Evolutionary conservation across 768 basidiomycete genomes (phyloP).

Genomic region (Mycena sanguinolenta): DNA sequence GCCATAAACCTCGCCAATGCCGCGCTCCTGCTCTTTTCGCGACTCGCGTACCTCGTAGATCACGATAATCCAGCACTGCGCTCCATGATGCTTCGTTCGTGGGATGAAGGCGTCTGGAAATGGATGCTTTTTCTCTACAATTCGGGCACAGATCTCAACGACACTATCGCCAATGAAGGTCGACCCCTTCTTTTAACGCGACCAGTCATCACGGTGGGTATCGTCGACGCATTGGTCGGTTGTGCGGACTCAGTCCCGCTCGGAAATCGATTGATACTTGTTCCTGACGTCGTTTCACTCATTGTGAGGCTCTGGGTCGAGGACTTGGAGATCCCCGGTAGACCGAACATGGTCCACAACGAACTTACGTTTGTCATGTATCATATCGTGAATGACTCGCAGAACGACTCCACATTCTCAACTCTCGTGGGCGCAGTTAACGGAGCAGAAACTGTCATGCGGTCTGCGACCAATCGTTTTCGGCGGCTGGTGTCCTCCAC

Average conservation of each 20-base stretch:
- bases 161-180: conserved; percentile 22
- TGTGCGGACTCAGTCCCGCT: conserved; percentile 27
- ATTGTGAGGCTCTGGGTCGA: conserved; percentile 30
- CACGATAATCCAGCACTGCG: conserved; percentile 22
- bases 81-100: conserved; percentile 26
- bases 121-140: conserved; percentile 34
- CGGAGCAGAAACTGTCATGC: conserved; percentile 25
- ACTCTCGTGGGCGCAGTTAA: conserved; percentile 20
- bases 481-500: conserved; percentile 19
- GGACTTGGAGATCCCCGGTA: conserved; percentile 21
- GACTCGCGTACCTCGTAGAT: conserved; percentile 31
- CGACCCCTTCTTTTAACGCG: conserved; percentile 26
- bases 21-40: conserved; percentile 30
- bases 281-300: conserved; percentile 27
- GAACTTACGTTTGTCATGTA: conserved; percentile 29
- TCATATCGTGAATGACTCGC: conserved; percentile 22
- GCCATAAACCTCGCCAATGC: conserved; percentile 23
- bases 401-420: conserved; percentile 18
- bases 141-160: conserved; percentile 25
- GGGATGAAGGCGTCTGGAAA: conserved; percentile 30
- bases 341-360: conserved; percentile 25
- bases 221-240: conserved; percentile 27
- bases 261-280: conserved; percentile 21
- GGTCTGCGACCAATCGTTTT: conserved; percentile 19
- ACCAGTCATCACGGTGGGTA: conserved; percentile 14